These are phyloP conservation scores for Albophoma yamanashiensis DNA, from an alignment of 2,329 filamentous ascomycete genomes.

Conservation along the genomic window DNA sequence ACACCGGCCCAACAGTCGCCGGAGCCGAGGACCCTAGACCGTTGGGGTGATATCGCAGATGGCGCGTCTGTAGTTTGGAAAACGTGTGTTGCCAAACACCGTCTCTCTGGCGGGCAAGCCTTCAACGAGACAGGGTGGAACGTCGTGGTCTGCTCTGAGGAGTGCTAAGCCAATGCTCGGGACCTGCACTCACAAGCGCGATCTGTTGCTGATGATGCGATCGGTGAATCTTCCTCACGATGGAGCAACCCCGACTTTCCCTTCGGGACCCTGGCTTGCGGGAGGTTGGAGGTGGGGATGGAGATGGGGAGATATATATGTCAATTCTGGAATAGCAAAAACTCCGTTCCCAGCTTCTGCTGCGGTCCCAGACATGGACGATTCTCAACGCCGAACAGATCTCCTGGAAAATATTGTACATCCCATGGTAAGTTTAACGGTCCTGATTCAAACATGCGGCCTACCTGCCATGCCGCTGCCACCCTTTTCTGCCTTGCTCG, in stretches of 20 bases:
- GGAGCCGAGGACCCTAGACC: no score
- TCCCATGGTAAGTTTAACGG: neutral
- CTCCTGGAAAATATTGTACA: neutral
- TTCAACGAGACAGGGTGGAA: no score
- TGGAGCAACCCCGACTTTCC: neutral
- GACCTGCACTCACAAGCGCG: no score
- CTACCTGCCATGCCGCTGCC: neutral
- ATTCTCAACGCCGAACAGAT: neutral
- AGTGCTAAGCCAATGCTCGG: no score
- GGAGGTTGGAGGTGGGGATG: neutral
- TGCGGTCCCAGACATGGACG: neutral
- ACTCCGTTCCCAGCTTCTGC: neutral
- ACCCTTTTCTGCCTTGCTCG: neutral
- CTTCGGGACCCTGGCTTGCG: neutral
- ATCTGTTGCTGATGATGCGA: no score
- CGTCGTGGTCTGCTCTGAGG: no score
- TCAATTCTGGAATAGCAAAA: neutral
- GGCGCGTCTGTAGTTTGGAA: no score
- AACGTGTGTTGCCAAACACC: no score
- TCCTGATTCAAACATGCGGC: neutral
- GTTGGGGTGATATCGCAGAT: no score
- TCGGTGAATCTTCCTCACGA: no score
- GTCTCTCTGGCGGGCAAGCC: no score
- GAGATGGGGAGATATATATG: neutral
- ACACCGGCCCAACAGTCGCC: no score